Base-by-base conservation (phyloP, 805 yeast species). In the Kodamaea hsintzibuensis region DNA sequence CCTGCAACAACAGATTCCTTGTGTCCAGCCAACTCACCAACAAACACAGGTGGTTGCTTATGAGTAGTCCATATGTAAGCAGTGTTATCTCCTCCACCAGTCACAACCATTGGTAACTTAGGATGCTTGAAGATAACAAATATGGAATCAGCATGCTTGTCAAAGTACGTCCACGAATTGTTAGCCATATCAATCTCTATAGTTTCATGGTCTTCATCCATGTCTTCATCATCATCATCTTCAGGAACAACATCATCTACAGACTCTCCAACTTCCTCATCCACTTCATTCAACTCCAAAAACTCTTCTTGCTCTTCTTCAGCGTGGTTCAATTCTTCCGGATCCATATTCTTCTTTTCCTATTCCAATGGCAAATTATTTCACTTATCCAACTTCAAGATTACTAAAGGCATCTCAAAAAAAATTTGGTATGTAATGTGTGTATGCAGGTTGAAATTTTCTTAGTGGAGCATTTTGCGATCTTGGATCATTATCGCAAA, bases 1-100 rank as follows among this genome's bases (percentile, higher is more conserved):
- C 95, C 92, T 7, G 90, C 78, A 50, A 91, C 82, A 2, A 95
- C 95, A 33, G 96, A 88, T 69, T 95, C 99, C 42, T 86, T 86
- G 71, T 90, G 96, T 17, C 93, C 96, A 50, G 76, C 75, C 55
- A 95, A 74, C 62, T 88, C 85, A 40, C 88, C 85, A 1, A 91
- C 92, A 54, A 88, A 78, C 57, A 85, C 83, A 9, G 97, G 90
- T 33, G 97, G 96, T 56, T 83, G 84, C 1, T 90, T 79, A 69
- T 91, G 96, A 1, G 96, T 86, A 3, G 97, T 91, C 98, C 98
- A 95, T 62, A 95, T 67, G 67, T 83, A 89, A 1, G 92, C 97
- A 22, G 83, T 77, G 68, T 93, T 86, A 69, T 95, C 99, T 55
- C 96, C 98, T 42, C 97, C 98, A 30, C 99, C 99, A 18, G 93